A percentile compares a stretch with the other conserved stretches of the same genome.
Conservation (phyloP, 257 asterid species). For the Fraxinus cuspidata region DNA sequence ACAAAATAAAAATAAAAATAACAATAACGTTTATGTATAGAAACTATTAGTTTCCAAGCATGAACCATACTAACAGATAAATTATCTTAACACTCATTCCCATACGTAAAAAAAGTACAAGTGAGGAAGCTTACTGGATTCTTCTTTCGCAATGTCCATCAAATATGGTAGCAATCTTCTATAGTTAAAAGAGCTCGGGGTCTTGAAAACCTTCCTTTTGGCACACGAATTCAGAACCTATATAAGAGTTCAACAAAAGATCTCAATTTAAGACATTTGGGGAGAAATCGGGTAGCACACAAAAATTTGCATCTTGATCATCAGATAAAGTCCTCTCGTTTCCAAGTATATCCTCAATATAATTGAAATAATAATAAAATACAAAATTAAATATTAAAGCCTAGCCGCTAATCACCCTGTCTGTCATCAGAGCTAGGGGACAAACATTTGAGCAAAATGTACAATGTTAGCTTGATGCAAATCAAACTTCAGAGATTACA, state of each 20-base stretch:
- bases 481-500: background rate
- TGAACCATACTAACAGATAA: background rate
- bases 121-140: conserved; percentile 41
- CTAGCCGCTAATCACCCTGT: background rate
- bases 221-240: conserved; percentile 43
- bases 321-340: background rate
- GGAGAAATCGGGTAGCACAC: background rate
- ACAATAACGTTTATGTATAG: background rate
- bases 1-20: too few relatives aligned
- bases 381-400: background rate
- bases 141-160: conserved; percentile 45
- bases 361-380: background rate
- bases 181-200: conserved; percentile 66
- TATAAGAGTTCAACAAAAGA: conserved; percentile 24
- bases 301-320: background rate
- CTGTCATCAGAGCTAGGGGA: background rate
- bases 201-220: conserved; percentile 51
- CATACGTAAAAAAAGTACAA: background rate
- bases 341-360: background rate
- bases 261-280: background rate
- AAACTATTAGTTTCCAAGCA: background rate
- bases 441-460: background rate
- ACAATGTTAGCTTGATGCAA: too few relatives aligned
- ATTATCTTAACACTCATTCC: background rate
- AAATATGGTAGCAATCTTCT: conserved; percentile 79